These are phyloP conservation scores for Fusarium sp. DNA, from an alignment of 2,329 filamentous ascomycete species.

Conservation along the genomic window DNA sequence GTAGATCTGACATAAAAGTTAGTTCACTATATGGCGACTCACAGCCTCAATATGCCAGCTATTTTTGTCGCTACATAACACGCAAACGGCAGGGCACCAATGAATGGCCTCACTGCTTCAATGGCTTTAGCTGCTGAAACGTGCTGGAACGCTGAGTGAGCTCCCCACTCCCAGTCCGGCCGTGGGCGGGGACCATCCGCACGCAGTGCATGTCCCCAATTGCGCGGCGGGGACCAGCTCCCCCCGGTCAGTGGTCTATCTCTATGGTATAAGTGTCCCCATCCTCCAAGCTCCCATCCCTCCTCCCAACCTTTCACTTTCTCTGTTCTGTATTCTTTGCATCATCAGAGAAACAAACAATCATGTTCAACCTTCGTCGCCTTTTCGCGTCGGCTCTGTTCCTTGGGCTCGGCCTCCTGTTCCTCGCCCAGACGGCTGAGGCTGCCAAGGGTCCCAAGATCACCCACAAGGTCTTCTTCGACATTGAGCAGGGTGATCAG, in stretches of 20 bases:
- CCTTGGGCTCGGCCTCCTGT: conserved; percentile 77
- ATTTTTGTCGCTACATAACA: conserved; percentile 4
- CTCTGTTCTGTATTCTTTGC: conserved; percentile 21
- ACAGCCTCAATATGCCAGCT: background rate
- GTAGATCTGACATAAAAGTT: conserved; percentile 7
- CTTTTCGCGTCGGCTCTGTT: conserved; percentile 79
- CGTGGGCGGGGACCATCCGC: conserved; percentile 17
- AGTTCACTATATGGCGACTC: background rate
- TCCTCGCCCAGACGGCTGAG: conserved; percentile 79
- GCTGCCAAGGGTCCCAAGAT: conserved; percentile 92
- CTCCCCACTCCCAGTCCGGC: conserved; percentile 26
- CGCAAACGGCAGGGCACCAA: conserved; percentile 5
- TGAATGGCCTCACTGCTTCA: conserved; percentile 7
- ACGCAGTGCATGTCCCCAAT: conserved; percentile 28
- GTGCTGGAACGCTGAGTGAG: conserved; percentile 38
- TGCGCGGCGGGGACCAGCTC: conserved; percentile 32
- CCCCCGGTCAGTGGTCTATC: conserved; percentile 23
- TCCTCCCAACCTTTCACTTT: conserved; percentile 21
- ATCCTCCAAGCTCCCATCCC: conserved; percentile 23
- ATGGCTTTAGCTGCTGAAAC: conserved; percentile 39
- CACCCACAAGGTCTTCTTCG: conserved; percentile 94
- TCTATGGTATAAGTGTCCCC: conserved; percentile 44
- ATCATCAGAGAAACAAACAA: conserved; percentile 48
- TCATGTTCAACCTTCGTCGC: conserved; percentile 80
- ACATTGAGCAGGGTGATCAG: conserved; percentile 81